Percentiles rank a stretch among this genome's conserved stretches.
Conservation (phyloP, 352 stramenopile species). For the Pythium coloratum region DNA sequence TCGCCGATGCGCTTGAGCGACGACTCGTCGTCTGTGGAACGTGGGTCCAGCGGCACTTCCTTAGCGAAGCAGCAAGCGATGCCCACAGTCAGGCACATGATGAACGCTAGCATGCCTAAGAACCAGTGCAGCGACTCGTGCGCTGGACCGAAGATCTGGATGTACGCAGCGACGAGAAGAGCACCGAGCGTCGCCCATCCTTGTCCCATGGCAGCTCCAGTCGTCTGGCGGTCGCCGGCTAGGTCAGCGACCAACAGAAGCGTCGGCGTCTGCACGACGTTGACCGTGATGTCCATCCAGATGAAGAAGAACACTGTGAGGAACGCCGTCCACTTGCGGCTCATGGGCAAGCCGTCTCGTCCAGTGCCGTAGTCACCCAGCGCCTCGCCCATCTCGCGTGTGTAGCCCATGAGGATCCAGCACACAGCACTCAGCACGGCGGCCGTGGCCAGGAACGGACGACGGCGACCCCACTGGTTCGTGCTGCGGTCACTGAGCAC, state of each 20-base stretch:
- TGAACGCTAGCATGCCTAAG: not conserved
- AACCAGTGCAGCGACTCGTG: not conserved
- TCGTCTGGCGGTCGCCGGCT: not conserved
- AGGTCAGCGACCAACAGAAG: not conserved
- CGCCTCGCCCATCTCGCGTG: not conserved
- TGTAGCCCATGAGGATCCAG: not conserved
- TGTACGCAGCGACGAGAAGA: not conserved
- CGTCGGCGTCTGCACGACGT: not conserved
- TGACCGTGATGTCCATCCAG: not conserved
- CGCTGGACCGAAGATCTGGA: not conserved
- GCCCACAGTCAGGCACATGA: not conserved
- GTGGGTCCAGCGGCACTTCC: not conserved
- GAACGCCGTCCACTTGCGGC: not conserved
- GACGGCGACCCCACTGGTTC: not conserved
- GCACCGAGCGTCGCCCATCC: not conserved
- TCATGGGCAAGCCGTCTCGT: not conserved
- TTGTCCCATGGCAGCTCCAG: not conserved
- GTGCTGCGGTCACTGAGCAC: conserved; percentile 45
- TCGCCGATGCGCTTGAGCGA: not conserved
- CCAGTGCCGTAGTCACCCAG: not conserved
- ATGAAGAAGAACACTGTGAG: not conserved
- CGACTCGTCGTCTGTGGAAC: too few relatives aligned
- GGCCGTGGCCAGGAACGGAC: not conserved
- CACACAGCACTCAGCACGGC: too few relatives aligned
- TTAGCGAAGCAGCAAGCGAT: not conserved